These are phyloP conservation scores for Coemansia sp. DNA, from an alignment of 192 early-diverging fungal species.

Conservation along the genomic window DNA sequence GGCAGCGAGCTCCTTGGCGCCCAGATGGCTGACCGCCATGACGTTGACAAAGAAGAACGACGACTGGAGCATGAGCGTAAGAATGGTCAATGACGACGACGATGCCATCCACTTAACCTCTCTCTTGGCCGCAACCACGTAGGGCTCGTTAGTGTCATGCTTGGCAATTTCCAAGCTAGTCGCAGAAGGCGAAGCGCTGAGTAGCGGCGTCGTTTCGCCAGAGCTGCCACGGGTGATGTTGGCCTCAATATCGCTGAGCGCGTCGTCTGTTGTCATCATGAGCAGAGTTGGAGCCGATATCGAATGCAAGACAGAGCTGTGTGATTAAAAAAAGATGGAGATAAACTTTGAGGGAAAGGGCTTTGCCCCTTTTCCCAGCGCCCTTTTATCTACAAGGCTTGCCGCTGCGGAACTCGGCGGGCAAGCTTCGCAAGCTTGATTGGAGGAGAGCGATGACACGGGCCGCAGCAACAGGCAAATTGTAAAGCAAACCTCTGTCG, in stretches of 20 bases:
- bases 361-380: too few relatives aligned
- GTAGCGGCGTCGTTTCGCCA: conserved; percentile 21
- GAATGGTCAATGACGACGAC: conserved; percentile 29
- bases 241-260: conserved; percentile 14
- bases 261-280: conserved; percentile 12
- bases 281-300: not conserved
- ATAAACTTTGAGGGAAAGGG: not conserved
- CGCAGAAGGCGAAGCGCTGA: conserved; percentile 33
- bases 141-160: conserved; percentile 30
- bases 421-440: not conserved
- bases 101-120: conserved; percentile 32
- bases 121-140: conserved; percentile 11
- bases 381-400: not conserved
- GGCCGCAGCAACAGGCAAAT: not conserved
- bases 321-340: not conserved
- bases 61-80: conserved; percentile 62
- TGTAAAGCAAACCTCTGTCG: not conserved
- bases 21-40: conserved; percentile 61
- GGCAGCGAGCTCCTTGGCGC: conserved; percentile 65
- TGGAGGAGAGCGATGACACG: not conserved
- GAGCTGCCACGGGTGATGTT: not conserved
- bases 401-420: not conserved
- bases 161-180: conserved; percentile 31
- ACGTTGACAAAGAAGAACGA: conserved; percentile 62
- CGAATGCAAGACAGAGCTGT: too few relatives aligned